Percentiles rank a stretch among this genome's conserved stretches.
phyloP scores from a whole-genome alignment of 2,329 filamentous ascomycete genomes.

The Ascochyta clinopodiicola region DNA sequence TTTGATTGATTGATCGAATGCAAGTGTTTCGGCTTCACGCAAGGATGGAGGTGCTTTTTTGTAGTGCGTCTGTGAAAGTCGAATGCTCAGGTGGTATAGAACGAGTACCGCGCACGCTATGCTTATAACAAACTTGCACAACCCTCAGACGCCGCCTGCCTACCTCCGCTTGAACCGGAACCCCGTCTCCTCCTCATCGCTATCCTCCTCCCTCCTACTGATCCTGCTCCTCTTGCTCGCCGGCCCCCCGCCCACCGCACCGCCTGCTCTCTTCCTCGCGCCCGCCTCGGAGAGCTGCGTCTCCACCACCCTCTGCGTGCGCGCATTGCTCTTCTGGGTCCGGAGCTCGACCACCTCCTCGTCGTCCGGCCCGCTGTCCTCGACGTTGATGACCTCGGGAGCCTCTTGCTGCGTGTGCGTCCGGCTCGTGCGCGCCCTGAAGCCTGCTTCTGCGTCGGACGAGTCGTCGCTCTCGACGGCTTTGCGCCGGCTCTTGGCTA shows the following conservation, averaged over 20 bases:
- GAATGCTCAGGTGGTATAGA: constrained; percentile 1
- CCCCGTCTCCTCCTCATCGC: constrained; percentile 64
- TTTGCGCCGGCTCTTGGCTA: neutral
- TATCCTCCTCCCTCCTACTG: constrained; percentile 52
- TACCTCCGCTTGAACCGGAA: constrained; percentile 58
- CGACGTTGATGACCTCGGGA: constrained; percentile 35
- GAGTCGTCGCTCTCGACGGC: constrained; percentile 22
- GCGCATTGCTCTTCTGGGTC: constrained; percentile 32
- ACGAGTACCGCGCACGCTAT: neutral
- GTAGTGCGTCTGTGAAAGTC: too few relatives aligned
- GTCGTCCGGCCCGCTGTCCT: constrained; percentile 42
- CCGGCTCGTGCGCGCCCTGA: constrained; percentile 15
- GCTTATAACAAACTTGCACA: neutral
- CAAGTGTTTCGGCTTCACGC: neutral
- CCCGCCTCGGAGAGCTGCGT: constrained; percentile 41
- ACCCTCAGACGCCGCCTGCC: neutral
- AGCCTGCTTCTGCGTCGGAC: constrained; percentile 40
- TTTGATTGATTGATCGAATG: constrained; percentile 1
- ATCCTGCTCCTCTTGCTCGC: constrained; percentile 37
- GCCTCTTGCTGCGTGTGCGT: constrained; percentile 19
- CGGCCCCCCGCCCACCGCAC: constrained; percentile 32
- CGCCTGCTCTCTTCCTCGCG: constrained; percentile 40
- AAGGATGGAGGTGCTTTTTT: neutral
- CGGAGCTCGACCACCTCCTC: constrained; percentile 27
- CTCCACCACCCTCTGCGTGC: constrained; percentile 35